Percentiles rank a stretch among this genome's conserved stretches.
Evolutionary conservation across 2,329 filamentous ascomycete species (phyloP).

Genomic region (Aciculosporium take): DNA sequence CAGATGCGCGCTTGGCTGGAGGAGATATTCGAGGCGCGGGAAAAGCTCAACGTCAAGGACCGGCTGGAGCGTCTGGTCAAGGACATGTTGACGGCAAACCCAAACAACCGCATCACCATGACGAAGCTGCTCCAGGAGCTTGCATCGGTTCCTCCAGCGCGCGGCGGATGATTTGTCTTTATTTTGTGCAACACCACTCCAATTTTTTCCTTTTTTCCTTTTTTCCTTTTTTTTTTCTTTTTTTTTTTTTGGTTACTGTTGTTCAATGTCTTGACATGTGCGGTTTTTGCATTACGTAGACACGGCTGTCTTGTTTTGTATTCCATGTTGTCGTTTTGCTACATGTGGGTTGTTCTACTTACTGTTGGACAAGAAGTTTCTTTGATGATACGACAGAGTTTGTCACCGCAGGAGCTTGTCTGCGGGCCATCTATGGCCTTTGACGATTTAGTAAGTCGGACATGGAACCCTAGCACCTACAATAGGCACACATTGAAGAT

Average conservation of each 20-base stretch:
- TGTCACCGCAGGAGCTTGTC: background rate
- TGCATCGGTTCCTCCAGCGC: conserved; percentile 14
- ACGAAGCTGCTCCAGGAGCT: conserved; percentile 33
- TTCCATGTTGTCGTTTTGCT: background rate
- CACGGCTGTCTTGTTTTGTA: no score
- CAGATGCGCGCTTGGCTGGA: conserved; percentile 44
- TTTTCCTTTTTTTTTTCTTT: background rate
- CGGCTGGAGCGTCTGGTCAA: conserved; percentile 35
- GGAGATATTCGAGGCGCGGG: conserved; percentile 35
- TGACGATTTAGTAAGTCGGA: conserved; percentile 2
- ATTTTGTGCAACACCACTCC: no score
- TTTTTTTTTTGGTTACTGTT: background rate
- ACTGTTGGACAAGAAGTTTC: no score
- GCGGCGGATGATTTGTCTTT: conserved; percentile 3
- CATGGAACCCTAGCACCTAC: background rate
- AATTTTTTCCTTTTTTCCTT: no score
- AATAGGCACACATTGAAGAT: background rate
- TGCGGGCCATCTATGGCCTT: background rate
- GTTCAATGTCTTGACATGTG: no score
- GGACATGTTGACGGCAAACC: conserved; percentile 40
- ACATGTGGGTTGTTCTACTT: no score
- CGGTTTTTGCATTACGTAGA: no score
- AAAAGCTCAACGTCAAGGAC: conserved; percentile 30
- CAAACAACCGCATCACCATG: conserved; percentile 39
- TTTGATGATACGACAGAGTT: no score